Evolutionary conservation across 140 eudicot species (phyloP).

Genomic region (Stevia rebaudiana): DNA sequence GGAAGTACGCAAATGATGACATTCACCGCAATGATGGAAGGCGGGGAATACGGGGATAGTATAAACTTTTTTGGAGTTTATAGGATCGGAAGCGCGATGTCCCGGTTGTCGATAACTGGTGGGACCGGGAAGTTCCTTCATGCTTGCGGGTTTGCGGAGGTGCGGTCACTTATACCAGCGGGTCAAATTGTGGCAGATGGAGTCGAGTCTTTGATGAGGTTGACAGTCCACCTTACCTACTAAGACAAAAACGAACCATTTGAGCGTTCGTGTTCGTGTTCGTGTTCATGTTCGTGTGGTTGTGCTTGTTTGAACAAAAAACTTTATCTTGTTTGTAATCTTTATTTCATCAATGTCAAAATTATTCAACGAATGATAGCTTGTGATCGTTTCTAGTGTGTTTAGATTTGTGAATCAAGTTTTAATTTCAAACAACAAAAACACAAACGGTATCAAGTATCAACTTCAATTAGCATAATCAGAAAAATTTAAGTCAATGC

Average conservation of each 20-base stretch:
- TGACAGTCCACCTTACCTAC: slow-evolving; percentile 63
- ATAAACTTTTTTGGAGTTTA: slow-evolving; percentile 79
- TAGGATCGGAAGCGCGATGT: slow-evolving; percentile 80
- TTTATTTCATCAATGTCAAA: slow-evolving; percentile 6
- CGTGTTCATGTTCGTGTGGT: slow-evolving; percentile 21
- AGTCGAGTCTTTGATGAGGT: slow-evolving; percentile 76
- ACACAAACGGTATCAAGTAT: background rate
- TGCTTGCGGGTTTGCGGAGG: slow-evolving; percentile 96
- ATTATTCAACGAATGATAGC: slow-evolving; percentile 1
- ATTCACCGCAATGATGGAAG: slow-evolving; percentile 93
- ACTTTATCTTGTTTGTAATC: slow-evolving; percentile 15
- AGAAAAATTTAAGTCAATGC: too few species aligned
- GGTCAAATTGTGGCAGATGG: slow-evolving; percentile 87
- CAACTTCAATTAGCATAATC: too few species aligned
- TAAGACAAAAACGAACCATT: slow-evolving; percentile 21
- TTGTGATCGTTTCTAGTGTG: background rate
- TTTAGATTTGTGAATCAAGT: too few species aligned
- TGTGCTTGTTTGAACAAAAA: slow-evolving; percentile 24
- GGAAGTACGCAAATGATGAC: slow-evolving; percentile 92
- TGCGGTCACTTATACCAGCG: slow-evolving; percentile 80
- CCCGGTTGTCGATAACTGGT: slow-evolving; percentile 79
- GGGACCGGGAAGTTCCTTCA: slow-evolving; percentile 90
- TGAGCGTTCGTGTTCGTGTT: slow-evolving; percentile 7
- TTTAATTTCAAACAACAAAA: background rate
- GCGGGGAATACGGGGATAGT: slow-evolving; percentile 92